These are phyloP conservation scores for Trichoderma citrinoviride DNA, from an alignment of 2,329 filamentous ascomycete genomes.

Conservation along the genomic window DNA sequence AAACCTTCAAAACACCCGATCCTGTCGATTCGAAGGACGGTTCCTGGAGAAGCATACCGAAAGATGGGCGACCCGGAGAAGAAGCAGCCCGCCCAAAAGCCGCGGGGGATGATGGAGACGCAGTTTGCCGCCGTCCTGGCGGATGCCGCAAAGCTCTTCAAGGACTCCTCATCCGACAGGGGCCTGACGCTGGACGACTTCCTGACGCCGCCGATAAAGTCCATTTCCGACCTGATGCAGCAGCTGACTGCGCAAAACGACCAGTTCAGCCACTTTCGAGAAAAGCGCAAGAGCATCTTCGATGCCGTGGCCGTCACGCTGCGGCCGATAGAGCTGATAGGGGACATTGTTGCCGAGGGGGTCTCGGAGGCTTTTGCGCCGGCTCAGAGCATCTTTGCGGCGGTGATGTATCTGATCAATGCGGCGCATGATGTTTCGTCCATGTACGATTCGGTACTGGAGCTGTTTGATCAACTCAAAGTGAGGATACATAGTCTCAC, in stretches of 20 bases:
- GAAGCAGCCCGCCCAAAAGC: not conserved
- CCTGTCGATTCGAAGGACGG: not conserved
- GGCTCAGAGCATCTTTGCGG: conserved; percentile 42
- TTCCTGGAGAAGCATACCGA: not conserved
- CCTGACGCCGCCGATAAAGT: conserved; percentile 34
- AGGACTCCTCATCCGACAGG: conserved; percentile 31
- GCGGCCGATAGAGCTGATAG: conserved; percentile 41
- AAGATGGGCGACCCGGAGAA: conserved; percentile 14
- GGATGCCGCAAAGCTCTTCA: conserved; percentile 37
- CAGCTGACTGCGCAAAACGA: conserved; percentile 38
- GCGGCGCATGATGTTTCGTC: conserved; percentile 46
- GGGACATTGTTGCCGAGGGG: conserved; percentile 38
- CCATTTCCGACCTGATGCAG: conserved; percentile 34
- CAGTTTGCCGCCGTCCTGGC: conserved; percentile 34
- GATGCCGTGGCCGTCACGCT: conserved; percentile 34
- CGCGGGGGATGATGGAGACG: conserved; percentile 15
- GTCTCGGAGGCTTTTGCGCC: conserved; percentile 42
- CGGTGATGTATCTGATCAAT: conserved; percentile 43
- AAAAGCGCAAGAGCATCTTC: conserved; percentile 37
- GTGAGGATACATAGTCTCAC: too few relatives aligned
- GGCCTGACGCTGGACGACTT: conserved; percentile 32
- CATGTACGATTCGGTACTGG: conserved; percentile 45
- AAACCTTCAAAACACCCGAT: not conserved
- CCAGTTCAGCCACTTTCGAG: conserved; percentile 38
- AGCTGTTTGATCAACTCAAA: conserved; percentile 43